Evolutionary conservation across 306 rosid genomes (phyloP), one percentile per base, ranked within the genome.

Genomic region (Quercus agrifolia): DNA sequence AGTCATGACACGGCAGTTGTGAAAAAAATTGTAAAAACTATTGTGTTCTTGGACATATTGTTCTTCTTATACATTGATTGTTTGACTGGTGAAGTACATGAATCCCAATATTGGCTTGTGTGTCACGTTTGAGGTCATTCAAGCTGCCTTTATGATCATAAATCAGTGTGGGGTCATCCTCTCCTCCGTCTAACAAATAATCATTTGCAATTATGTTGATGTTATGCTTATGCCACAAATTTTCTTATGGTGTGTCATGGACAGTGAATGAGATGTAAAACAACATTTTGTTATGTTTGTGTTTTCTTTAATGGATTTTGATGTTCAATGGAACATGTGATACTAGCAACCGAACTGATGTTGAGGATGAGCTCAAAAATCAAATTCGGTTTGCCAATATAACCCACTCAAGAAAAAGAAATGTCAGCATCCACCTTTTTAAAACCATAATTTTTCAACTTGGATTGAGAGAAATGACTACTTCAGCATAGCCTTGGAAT

Each of bases 71-170:
- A 8, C 46, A 38, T 38, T 38, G 46, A 38, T 38, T 38, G 46
- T 38, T 38, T 7, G 46, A 38, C 66, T 35, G 70, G 5, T 31
- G 55, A 66, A 44, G 46, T 10, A 18, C 10, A 4, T 75, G 61
- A 35, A 71, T 51, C 64, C 57, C 79, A 62, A 73, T 30, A 67
- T 71, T 67, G 62, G 49, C 20, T 78, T 78, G 77, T 38, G 5
- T 78, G 67, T 35, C 80, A 71, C 35, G 74, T 33, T 78, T 78
- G 56, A 57, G 76, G 18, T 20, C 44, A 15, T 38, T 70, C 57
- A 49, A 49, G 5, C 17, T 49, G 54, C 67, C 70, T 69, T 56
- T 56, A 21, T 57, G 30, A 33, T 33, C 38, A 78, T 2, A 56
- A 46, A 57, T 78, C 69, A 17, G 70, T 11, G 62, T n/a, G 69